These are phyloP conservation scores for Trifolium fragiferum DNA, from an alignment of 306 rosid species.

Conservation along the genomic window DNA sequence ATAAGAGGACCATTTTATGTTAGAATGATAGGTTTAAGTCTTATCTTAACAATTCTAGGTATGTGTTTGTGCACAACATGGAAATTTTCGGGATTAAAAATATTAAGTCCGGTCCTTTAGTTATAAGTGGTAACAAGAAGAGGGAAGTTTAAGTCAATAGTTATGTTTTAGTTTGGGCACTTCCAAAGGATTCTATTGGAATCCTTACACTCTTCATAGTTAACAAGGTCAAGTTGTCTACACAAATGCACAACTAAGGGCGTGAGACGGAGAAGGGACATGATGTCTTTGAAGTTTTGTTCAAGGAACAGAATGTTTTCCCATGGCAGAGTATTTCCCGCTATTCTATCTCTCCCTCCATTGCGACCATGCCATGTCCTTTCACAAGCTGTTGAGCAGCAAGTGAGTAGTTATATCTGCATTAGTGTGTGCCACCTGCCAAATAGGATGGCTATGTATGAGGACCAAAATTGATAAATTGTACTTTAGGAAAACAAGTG, in stretches of 20 bases:
- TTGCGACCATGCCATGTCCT: not conserved
- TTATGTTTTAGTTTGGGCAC: too few relatives aligned
- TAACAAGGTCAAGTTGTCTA: too few relatives aligned
- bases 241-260: too few relatives aligned
- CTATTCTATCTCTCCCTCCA: not conserved
- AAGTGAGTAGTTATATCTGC: not conserved
- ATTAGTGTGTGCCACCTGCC: not conserved
- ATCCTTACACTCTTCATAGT: too few relatives aligned
- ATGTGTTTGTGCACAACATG: not conserved
- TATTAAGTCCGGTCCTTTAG: not conserved
- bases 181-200: too few relatives aligned
- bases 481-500: not conserved
- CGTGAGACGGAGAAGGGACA: not conserved
- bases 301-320: not conserved
- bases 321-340: not conserved
- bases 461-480: not conserved
- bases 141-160: not conserved
- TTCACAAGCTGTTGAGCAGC: not conserved
- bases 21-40: not conserved
- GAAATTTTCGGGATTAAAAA: not conserved
- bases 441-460: not conserved
- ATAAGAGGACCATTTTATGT: not conserved
- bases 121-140: not conserved
- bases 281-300: not conserved
- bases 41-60: not conserved